A percentile compares a stretch with the other conserved stretches of the same genome.
phyloP scores from a whole-genome alignment of 2,329 filamentous ascomycete species.

The Phaeosphaeriaceae sp. region DNA sequence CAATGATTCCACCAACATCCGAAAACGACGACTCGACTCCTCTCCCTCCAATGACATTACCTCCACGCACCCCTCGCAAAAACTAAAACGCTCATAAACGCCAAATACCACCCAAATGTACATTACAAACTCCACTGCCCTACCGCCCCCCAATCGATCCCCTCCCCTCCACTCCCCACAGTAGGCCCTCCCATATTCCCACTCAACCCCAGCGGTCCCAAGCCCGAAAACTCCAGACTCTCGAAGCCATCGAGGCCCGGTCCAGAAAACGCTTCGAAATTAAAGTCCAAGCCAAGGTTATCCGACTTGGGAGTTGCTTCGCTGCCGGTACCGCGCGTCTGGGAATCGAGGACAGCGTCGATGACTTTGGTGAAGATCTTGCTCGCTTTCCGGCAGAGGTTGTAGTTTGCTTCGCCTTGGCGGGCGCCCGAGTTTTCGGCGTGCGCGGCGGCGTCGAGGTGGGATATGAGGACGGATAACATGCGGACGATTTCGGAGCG shows the following conservation, averaged over 20 bases:
- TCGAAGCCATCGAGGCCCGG: constrained; percentile 41
- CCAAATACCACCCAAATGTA: background rate
- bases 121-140: constrained; percentile 35
- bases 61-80: background rate
- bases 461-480: constrained; percentile 50
- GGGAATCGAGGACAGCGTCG: constrained; percentile 38
- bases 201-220: constrained; percentile 18
- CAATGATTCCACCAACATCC: background rate
- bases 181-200: constrained; percentile 16
- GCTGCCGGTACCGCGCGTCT: constrained; percentile 1
- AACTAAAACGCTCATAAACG: background rate
- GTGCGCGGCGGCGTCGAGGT: constrained; percentile 45
- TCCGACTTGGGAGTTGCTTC: constrained; percentile 18
- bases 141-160: constrained; percentile 34
- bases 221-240: constrained; percentile 33
- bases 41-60: background rate
- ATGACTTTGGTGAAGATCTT: constrained; percentile 40
- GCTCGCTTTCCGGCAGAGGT: constrained; percentile 40
- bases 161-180: background rate
- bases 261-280: constrained; percentile 24
- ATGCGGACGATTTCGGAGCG: constrained; percentile 49
- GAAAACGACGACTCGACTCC: background rate
- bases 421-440: constrained; percentile 39
- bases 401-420: constrained; percentile 46
- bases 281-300: constrained; percentile 24